Base-by-base conservation (phyloP, 352 stramenopile genomes). In the Phytophthora pinifolia region DNA sequence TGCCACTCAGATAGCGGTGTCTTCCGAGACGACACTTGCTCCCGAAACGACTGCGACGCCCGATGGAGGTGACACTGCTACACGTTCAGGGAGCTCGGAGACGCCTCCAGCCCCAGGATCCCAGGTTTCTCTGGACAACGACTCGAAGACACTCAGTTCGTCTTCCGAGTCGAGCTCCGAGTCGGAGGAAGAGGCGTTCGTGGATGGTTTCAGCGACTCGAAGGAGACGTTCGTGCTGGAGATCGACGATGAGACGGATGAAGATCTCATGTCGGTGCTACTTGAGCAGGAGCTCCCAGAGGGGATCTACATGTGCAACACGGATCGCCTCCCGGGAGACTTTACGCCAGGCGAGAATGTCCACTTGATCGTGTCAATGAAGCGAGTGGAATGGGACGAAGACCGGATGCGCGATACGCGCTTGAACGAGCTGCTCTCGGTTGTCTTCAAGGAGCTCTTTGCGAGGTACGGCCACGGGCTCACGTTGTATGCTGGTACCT, bases 211-310 rank as follows among this genome's bases (percentile, higher is more conserved):
- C 46, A 90, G 84, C 38, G 84, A 94, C 56, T 89, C 79, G 13
- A 91, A 90, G 44, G 69, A 92, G 33, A 92, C 87, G 13, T 96
- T 96, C 61, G 84, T 96, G 5, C 60, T 96, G 18, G 86, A 97
- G 50, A 94, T 97, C 32, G 89, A 97, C 46, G 89, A 97, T 52
- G 89, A 97, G 67, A 96, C 88, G 0, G 89, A 97, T 46, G 89
- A 97, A 78, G 89, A 97, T 49, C 58, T 95, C 5, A 94, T 97
- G 86, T 94, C 89, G 3, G 89, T 95, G 3, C 49, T 97, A 6
- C 71, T 97, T 6, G 86, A 96, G 54, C 85, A 96, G 44, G 81
- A 90, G 41, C 58, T 94, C 4, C 82, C 86, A 8, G 86, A 91
- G 67, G 84, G 84, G 1, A 89, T 94, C 9, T 89, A 86, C n/a